Percentiles rank a stretch among this genome's conserved stretches.
These are phyloP conservation scores for Fusarium tricinctum DNA, from an alignment of 2,329 filamentous ascomycete genomes.

Conservation along the genomic window DNA sequence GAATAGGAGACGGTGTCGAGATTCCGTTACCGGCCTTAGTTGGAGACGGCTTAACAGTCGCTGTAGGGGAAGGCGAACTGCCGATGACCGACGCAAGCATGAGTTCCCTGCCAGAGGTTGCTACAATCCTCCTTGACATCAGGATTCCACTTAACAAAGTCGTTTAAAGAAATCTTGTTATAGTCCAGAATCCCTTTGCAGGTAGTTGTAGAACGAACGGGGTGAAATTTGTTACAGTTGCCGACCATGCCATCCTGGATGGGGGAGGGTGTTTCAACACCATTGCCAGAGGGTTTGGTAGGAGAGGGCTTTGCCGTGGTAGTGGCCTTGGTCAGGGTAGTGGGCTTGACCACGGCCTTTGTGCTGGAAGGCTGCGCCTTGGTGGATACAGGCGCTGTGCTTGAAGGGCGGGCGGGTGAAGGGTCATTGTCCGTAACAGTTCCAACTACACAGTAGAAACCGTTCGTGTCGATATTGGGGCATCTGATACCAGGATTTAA, in stretches of 20 bases:
- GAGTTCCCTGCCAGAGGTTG: not conserved
- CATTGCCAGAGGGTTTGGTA: not conserved
- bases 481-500: not conserved
- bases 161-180: slow-evolving; percentile 4
- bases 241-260: slow-evolving; percentile 12
- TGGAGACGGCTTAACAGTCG: not conserved
- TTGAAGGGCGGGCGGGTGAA: not conserved
- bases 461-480: not conserved
- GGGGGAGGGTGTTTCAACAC: not conserved
- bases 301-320: not conserved
- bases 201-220: not conserved
- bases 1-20: not conserved
- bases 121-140: not conserved
- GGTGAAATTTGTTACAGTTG: slow-evolving; percentile 21
- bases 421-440: not conserved
- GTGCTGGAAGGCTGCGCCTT: no score
- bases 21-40: not conserved
- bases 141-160: slow-evolving; percentile 20
- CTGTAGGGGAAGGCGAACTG: not conserved
- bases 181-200: slow-evolving; percentile 1
- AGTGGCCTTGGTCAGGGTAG: not conserved
- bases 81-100: slow-evolving; percentile 7
- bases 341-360: no score
- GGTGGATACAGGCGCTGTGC: not conserved
- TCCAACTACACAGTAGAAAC: not conserved